phyloP scores from a whole-genome alignment of 2,329 filamentous ascomycete genomes.

The Penicillium sp. region DNA sequence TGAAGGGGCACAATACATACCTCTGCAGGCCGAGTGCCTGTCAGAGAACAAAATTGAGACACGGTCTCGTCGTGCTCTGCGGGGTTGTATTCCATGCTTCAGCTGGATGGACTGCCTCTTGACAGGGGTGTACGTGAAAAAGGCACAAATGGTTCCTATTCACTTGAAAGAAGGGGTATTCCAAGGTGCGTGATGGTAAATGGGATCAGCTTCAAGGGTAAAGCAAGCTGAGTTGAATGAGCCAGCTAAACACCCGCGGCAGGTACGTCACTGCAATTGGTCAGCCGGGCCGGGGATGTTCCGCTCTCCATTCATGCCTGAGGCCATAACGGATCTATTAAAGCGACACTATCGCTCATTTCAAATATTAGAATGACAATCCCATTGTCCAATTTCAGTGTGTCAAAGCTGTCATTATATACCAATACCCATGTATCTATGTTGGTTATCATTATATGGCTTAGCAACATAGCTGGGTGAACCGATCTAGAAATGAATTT shows the following conservation, averaged over 20 bases:
- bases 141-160: no score
- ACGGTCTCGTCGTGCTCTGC: conserved; percentile 44
- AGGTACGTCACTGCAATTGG: conserved; percentile 43
- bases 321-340: conserved; percentile 4
- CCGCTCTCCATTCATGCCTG: conserved; percentile 20
- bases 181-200: neutral
- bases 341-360: no score
- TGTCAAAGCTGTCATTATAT: no score
- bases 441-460: no score
- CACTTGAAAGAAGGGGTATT: no score
- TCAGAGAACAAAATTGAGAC: conserved; percentile 57
- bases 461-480: no score
- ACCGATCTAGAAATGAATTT: no score
- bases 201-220: neutral
- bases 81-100: conserved; percentile 36
- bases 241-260: conserved; percentile 16
- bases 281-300: conserved; percentile 31
- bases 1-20: conserved; percentile 36
- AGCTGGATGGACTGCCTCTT: conserved; percentile 2
- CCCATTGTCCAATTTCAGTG: no score
- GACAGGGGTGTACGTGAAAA: no score
- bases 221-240: conserved; percentile 9
- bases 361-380: neutral
- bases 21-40: conserved; percentile 50
- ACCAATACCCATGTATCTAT: no score